Base-by-base conservation (phyloP, 176 grass and related monocot species). In the Alloteropsis semialata region DNA sequence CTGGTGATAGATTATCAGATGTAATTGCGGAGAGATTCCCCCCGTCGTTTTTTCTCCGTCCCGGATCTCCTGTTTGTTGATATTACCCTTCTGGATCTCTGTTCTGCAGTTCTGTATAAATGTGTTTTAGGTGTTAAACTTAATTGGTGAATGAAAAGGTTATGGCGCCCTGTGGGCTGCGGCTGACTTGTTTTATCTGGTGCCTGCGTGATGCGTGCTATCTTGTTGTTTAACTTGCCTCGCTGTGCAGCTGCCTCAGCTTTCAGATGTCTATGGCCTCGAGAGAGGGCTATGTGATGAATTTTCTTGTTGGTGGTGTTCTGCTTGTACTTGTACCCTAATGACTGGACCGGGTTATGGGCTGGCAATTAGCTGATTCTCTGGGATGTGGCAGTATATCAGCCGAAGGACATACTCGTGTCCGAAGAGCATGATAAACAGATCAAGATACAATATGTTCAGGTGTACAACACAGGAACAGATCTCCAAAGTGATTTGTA, bases 91-190 rank as follows among this genome's bases (percentile, higher is more conserved):
- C 27, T 48, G 42, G 44, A 72, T 72, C 44, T 32, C 44, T 33
- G 43, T 70, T 54, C 25, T 14, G n/a, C 60, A 69, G 75, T 75
- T 87, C 22, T 90, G 89, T 90, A 90, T 61, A 90, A 83, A 87
- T 87, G 75, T 87, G 88, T 68, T 42, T 12, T 82, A 82, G 79
- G 66, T 72, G 79, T 78, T 74, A 43, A 81, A 48, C 60, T 56
- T n/a, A 77, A 77, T 73, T 66, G 72, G 22, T 86, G 37, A 86
- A 65, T 89, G 72, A 33, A 73, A 73, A 86, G 22, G 50, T 72
- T 67, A 67, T 82, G 17, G 22, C 71, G 70, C 66, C 65, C 41
- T 63, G 29, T 90, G 84, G 48, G 48, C 65, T 7, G 34, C 29
- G 58, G 39, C 73, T 67, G 49, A 25, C 66, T 87, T 53, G 56